Conservation (phyloP, 2,329 filamentous ascomycete genomes). For the Nothophaeocryptopus gaeumannii region DNA sequence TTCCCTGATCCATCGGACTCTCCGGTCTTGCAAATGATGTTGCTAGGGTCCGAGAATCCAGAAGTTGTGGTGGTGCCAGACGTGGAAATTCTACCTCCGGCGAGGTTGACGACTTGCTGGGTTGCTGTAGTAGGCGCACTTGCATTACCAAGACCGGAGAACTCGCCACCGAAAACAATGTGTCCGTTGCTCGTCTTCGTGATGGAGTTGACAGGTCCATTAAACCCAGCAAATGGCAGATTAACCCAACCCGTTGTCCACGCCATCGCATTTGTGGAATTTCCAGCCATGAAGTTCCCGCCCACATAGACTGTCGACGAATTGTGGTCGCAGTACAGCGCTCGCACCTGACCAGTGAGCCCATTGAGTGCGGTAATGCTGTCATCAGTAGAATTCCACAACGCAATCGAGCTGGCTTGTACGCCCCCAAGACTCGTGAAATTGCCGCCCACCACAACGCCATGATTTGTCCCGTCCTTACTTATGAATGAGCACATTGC, state of each 20-base stretch:
- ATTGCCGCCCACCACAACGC: slow-evolving; percentile 85
- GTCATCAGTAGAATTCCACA: slow-evolving; percentile 73
- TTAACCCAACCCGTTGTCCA: slow-evolving; percentile 76
- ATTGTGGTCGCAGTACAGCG: slow-evolving; percentile 76
- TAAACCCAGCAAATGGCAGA: slow-evolving; percentile 89
- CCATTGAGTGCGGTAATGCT: slow-evolving; percentile 73
- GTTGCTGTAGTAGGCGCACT: slow-evolving; percentile 65
- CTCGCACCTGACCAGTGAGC: slow-evolving; percentile 76
- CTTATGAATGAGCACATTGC: slow-evolving; percentile 79
- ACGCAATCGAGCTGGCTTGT: slow-evolving; percentile 72
- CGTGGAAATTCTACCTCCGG: slow-evolving; percentile 69
- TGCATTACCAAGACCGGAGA: slow-evolving; percentile 82
- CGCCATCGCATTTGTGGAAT: slow-evolving; percentile 85
- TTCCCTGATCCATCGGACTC: slow-evolving; percentile 65
- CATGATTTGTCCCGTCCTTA: slow-evolving; percentile 64
- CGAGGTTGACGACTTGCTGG: slow-evolving; percentile 76
- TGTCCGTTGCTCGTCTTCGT: slow-evolving; percentile 74
- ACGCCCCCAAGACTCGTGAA: slow-evolving; percentile 84
- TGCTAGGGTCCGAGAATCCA: slow-evolving; percentile 72
- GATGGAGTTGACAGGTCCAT: slow-evolving; percentile 86
- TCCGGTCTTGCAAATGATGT: slow-evolving; percentile 75
- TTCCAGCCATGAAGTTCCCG: slow-evolving; percentile 73
- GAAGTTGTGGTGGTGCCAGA: slow-evolving; percentile 59
- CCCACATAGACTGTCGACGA: slow-evolving; percentile 84
- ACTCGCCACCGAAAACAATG: slow-evolving; percentile 87